These are phyloP conservation scores for Talaromyces stipitatus DNA, from an alignment of 495 filamentous ascomycete species.

Conservation along the genomic window DNA sequence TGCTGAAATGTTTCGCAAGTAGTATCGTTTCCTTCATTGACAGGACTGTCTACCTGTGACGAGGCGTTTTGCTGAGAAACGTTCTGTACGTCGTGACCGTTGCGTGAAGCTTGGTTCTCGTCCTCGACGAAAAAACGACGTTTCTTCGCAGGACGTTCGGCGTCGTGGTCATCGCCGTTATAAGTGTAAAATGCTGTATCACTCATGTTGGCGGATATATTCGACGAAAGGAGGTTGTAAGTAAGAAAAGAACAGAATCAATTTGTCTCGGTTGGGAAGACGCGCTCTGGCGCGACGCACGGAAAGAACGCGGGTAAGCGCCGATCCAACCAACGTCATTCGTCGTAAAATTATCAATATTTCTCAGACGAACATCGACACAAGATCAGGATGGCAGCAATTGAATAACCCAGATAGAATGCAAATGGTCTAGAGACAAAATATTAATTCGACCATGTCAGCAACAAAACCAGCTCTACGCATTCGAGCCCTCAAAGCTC, in stretches of 20 bases:
- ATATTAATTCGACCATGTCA: background rate
- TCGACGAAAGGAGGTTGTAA: slow-evolving; percentile 12
- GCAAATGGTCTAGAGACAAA: too few relatives aligned
- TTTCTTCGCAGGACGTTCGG: slow-evolving; percentile 67
- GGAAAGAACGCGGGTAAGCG: slow-evolving; percentile 15
- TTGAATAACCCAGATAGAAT: too few relatives aligned
- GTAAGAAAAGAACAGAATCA: background rate
- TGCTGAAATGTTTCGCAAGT: background rate
- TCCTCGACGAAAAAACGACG: slow-evolving; percentile 72
- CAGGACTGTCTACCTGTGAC: background rate
- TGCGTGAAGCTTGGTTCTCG: slow-evolving; percentile 6
- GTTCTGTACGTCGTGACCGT: background rate
- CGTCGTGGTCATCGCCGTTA: slow-evolving; percentile 12
- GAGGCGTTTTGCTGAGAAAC: background rate
- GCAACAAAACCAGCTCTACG: background rate
- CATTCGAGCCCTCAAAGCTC: background rate
- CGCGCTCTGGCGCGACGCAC: slow-evolving; percentile 26
- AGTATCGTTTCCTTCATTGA: background rate
- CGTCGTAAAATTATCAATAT: background rate
- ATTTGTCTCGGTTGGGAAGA: slow-evolving; percentile 20
- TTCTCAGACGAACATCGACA: background rate
- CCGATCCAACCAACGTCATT: slow-evolving; percentile 24
- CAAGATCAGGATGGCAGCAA: background rate
- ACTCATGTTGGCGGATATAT: slow-evolving; percentile 17
- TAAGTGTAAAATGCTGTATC: slow-evolving; percentile 3